Evolutionary conservation across 163 green algal species (phyloP), one percentile per base, ranked within the genome.

Genomic region (Scenedesmus sp.): DNA sequence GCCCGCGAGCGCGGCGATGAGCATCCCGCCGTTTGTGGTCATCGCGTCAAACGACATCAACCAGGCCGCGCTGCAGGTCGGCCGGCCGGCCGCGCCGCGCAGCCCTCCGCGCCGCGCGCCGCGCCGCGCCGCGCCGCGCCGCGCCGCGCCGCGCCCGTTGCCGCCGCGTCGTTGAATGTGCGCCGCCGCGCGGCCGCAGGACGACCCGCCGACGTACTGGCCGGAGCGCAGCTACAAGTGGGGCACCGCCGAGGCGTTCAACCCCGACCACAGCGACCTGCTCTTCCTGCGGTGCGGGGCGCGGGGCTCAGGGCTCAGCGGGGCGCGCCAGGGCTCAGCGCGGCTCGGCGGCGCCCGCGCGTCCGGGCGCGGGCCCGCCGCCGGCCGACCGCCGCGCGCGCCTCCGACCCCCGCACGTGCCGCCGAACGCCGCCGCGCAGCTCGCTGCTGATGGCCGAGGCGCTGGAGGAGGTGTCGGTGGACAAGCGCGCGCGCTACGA

Each of bases 201-300:
- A 77, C 50, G 78, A 89, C 7, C 58, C 76, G n/a, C 83, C 87
- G 20, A 66, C 87, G 48, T 91, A 85, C 84, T 93, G 89, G 89
- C 89, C 89, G 3, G 89, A 94, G 78, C 74, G 89, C 28, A 77
- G 81, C 28, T 95, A 95, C 80, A 82, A 85, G 0, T 95, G 90
- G 90, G 90, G 90, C 57, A 89, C 70, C 4, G 87, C 85, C 11
- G 89, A 95, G 80, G 90, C 90, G 9, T 93, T 95, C 86, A 95
- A 95, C 77, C 84, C 85, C 11, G 86, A 94, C 34, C 90, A 95
- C 87, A 89, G 75, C 4, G 90, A 95, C 83, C 86, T 95, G 82
- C 85, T 95, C 10, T 81, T 72, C 60, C 50, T 81, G 4, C 63
- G 73, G 73, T 81, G 6, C 22, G 71, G 14, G 1, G 24, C 15